Evolutionary conservation across 1,284 basidiomycete species (phyloP), one percentile per base, ranked within the genome.

Genomic region (Porogramme epimiltina): DNA sequence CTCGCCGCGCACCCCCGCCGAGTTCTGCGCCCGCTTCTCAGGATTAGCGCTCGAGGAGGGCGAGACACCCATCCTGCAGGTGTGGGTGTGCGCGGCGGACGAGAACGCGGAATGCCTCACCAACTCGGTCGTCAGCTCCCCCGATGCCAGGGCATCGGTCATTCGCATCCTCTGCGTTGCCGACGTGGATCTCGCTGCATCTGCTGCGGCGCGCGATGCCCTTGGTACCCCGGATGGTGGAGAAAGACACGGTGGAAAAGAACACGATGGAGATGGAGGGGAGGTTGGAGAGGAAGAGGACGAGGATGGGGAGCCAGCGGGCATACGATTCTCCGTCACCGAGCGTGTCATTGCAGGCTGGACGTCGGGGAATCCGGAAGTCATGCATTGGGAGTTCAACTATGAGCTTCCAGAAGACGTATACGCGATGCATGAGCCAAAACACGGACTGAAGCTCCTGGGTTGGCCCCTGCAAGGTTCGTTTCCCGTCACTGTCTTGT

Each of bases 401-500:
- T 38, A 47, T 10, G 43, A 42, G 22, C 25, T 37, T 4, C 45
- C 51, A n/a, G 33, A 51, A 15, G 23, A 28, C 28, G 28, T 31
- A 16, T n/a, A 42, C 24, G 28, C 6, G 28, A 23, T 15, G 16
- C 47, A 51, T 39, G 55, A 40, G 19, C 49, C 52, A 19, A 49
- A 49, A 3, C n/a, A n/a, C n/a, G n/a, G n/a, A n/a, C 49, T 57
- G 11, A 57, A 57, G 40, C 37, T 57, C 13, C 49, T 57, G 2
- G 55, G 55, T 2, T 49, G 47, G 19, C 49, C 46, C 16, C 19
- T 49, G 1, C 43, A 24, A 18, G 55, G 46, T 54, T 31, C 15
- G 11, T 3, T 22, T 13, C n/a, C 22, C 9, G 26, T 16, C 11
- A 22, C n/a, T n/a, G n/a, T 5, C 43, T 39, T 15, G 20, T 22